A percentile compares a stretch with the other conserved stretches of the same genome.
These are phyloP conservation scores for Neurospora crassa DNA, from an alignment of 2,329 filamentous ascomycete species.

Conservation along the genomic window DNA sequence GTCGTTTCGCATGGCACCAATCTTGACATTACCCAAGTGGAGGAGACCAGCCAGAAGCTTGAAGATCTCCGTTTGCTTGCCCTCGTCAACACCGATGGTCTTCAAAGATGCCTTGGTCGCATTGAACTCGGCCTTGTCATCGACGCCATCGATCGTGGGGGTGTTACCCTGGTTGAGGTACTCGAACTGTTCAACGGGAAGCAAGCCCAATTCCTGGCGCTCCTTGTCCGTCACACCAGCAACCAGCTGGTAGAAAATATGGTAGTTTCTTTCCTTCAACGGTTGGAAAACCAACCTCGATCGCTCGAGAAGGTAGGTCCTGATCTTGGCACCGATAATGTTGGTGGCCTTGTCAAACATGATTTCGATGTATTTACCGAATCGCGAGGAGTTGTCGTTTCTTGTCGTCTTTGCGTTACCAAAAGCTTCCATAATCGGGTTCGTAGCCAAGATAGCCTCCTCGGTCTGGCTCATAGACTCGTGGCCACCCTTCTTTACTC, in stretches of 20 bases:
- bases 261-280: slow-evolving; percentile 95
- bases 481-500: slow-evolving; percentile 58
- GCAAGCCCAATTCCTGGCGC: slow-evolving; percentile 66
- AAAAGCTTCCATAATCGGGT: slow-evolving; percentile 99
- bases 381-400: slow-evolving; percentile 98
- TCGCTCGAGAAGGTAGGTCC: slow-evolving; percentile 89
- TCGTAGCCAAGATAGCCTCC: slow-evolving; percentile 95
- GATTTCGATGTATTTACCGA: slow-evolving; percentile 99
- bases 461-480: slow-evolving; percentile 94
- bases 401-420: slow-evolving; percentile 99
- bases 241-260: slow-evolving; percentile 96
- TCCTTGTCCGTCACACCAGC: slow-evolving; percentile 83
- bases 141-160: slow-evolving; percentile 84
- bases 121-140: slow-evolving; percentile 89
- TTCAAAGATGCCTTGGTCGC: slow-evolving; percentile 78
- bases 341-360: slow-evolving; percentile 95
- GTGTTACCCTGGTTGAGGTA: slow-evolving; percentile 94
- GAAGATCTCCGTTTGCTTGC: slow-evolving; percentile 79
- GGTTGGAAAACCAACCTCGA: slow-evolving; percentile 96
- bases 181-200: slow-evolving; percentile 83
- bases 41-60: slow-evolving; percentile 80
- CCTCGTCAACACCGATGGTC: slow-evolving; percentile 72
- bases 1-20: slow-evolving; percentile 80
- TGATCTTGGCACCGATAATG: slow-evolving; percentile 95
- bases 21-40: slow-evolving; percentile 94